Base-by-base conservation (phyloP, 441 rosid species). In the Eruca vesicaria region DNA sequence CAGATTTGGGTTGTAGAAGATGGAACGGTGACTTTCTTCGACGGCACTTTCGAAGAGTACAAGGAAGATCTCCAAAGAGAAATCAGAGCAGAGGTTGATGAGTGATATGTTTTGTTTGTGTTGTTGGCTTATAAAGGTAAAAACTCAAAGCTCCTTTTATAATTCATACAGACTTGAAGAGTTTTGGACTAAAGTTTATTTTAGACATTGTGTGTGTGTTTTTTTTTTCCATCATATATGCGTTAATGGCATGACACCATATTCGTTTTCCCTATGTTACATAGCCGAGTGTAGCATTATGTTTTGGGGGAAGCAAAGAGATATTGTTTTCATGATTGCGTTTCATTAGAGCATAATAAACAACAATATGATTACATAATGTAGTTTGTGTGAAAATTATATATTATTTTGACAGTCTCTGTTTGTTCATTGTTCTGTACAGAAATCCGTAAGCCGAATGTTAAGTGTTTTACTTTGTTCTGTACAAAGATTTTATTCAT, bases 11-110 rank as follows among this genome's bases (percentile, higher is more conserved):
- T 93, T 2, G 97, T 90, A 1, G 94, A 93, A 63, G 78, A 91
- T 36, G 97, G 95, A 60, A 86, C 97, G 0, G 97, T 88, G 62
- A 69, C n/a, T 43, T 68, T 69, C 50, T 91, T 81, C 77, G 83
- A 81, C 0, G 97, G 96, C 62, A 86, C 95, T 5, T 91, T 93
- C 60, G 93, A 89, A 64, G 97, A 88, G 66, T 93, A 89, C 84
- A 93, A 93, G 79, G 93, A 89, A 38, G 94, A 91, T 68, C 91
- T 93, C 29, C 92, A 84, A 73, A 83, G 83, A 80, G 94, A 94
- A 80, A 94, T 94, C 65, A 90, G 78, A 81, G 93, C 88, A 4
- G 98, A 89, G 82, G 97, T 91, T 59, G 97, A 94, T 69, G 94
- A 91, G 57, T 90, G 79, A 87, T 1, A 87, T 1, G 55, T 48